Base-by-base conservation (phyloP, 371 early-diverging fungal species). In the Apophysomyces elegans region DNA sequence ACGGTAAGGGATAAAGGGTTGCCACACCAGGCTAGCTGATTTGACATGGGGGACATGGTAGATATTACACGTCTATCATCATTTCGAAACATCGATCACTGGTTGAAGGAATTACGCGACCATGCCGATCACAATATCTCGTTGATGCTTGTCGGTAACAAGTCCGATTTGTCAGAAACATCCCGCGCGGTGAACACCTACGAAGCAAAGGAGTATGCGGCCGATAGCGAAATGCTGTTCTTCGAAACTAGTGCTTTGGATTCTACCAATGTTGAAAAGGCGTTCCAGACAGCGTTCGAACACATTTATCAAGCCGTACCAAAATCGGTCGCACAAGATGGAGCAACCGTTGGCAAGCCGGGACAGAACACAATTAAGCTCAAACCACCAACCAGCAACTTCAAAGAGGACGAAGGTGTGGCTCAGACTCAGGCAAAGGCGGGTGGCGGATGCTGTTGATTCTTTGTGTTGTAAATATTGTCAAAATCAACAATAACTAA, bases 111-210 rank as follows among this genome's bases (percentile, higher is more conserved):
- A 76, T 94, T 99, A 71, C 93, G 95, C 71, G 95, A 96, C 70
- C 95, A 99, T 76, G 98, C 97, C 37, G 91, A 91, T 37, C 95
- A 96, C 71, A 91, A 80, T 43, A 87, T 90, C 63, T 95, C 96
- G 80, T 94, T 99, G 83, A 88, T 99, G 71, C 76, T 99, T 58
- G 91, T 99, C 36, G 99, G 99, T 61, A 99, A 99, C 88, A 99
- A 99, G 85, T 88, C 95, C 61, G 99, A 99, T 84, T 84, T 98
- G 79, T 85, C 86, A 56, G 94, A 94, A 56, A 90, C 58, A 2
- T 70, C 56, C 12, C 69, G 82, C 46, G 72, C 72, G 5, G 75
- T 77, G 2, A 54, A 62, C 32, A 71, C 70, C 2, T 69, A 76
- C 4, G 71, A 71, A 54, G 77, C 74, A n/a, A 69, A 65, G 16